Conservation (phyloP, 2,329 filamentous ascomycete species). For the Penicillium sp. region DNA sequence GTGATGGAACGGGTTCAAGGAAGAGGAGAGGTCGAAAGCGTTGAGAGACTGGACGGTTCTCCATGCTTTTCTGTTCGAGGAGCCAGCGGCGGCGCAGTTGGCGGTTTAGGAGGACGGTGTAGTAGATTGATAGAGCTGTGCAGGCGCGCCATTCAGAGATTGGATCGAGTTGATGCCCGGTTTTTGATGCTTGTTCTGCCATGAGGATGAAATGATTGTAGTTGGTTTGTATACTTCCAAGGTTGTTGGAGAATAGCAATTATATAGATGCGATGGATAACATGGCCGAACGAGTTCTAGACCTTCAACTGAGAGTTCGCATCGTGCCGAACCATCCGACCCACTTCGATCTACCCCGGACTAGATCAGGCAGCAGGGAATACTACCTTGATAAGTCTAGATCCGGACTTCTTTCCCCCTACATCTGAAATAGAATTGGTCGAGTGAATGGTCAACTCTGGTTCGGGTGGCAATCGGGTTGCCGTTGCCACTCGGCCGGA, state of each 20-base stretch:
- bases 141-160: slow-evolving; percentile 19
- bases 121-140: slow-evolving; percentile 15
- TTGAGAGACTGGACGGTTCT: slow-evolving; percentile 7
- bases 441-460: slow-evolving; percentile 7
- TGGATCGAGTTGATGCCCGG: slow-evolving; percentile 10
- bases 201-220: too few species aligned
- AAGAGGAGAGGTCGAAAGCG: slow-evolving; percentile 17
- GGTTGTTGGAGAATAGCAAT: too few species aligned
- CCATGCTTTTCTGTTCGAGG: slow-evolving; percentile 19
- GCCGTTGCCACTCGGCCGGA: slow-evolving; percentile 10
- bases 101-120: slow-evolving; percentile 18
- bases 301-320: background rate
- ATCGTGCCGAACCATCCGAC: background rate
- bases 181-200: too few species aligned
- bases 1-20: slow-evolving; percentile 15
- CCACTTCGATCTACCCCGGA: slow-evolving; percentile 8
- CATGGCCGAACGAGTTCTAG: slow-evolving; percentile 6
- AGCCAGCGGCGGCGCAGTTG: slow-evolving; percentile 19
- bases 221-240: too few species aligned
- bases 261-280: too few species aligned
- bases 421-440: background rate
- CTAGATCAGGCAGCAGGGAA: slow-evolving; percentile 3
- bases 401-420: background rate
- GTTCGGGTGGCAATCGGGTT: slow-evolving; percentile 2
- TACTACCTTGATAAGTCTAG: background rate